These are phyloP conservation scores for Fusarium keratoplasticum DNA, from an alignment of 2,329 filamentous ascomycete genomes.

Conservation along the genomic window DNA sequence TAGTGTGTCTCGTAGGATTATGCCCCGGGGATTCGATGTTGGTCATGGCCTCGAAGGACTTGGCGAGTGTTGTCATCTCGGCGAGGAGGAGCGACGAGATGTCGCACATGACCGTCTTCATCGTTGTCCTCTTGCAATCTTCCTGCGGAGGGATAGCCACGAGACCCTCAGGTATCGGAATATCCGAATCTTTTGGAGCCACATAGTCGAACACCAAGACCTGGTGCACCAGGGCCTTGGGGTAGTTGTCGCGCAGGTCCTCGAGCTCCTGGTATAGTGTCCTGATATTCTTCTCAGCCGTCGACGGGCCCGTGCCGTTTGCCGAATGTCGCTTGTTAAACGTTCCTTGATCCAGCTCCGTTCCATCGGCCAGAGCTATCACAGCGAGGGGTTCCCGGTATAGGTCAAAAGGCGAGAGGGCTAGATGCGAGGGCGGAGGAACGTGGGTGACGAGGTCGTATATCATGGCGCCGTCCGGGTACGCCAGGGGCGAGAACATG, in stretches of 20 bases:
- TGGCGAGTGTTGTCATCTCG: constrained; percentile 80
- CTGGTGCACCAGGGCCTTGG: constrained; percentile 81
- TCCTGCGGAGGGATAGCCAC: constrained; percentile 76
- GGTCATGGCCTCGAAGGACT: constrained; percentile 77
- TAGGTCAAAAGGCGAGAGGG: constrained; percentile 88
- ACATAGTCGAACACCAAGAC: constrained; percentile 83
- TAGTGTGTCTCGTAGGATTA: constrained; percentile 54
- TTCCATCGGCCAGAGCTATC: constrained; percentile 86
- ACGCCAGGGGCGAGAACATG: constrained; percentile 93
- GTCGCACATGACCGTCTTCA: constrained; percentile 84
- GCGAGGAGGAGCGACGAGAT: constrained; percentile 79
- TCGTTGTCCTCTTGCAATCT: constrained; percentile 79
- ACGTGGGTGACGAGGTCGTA: constrained; percentile 88
- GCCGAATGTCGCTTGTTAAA: constrained; percentile 67
- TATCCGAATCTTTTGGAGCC: constrained; percentile 58
- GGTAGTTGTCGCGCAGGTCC: constrained; percentile 77
- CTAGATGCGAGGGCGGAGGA: constrained; percentile 81
- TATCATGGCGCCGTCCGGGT: constrained; percentile 85
- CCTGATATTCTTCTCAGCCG: constrained; percentile 68
- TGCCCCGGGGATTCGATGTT: constrained; percentile 82
- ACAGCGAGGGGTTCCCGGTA: constrained; percentile 87
- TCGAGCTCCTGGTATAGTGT: constrained; percentile 75
- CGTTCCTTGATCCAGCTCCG: constrained; percentile 69
- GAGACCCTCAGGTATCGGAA: constrained; percentile 74
- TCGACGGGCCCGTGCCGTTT: constrained; percentile 61